phyloP scores from a whole-genome alignment of 164 flowering plant genomes.

The Taxillus chinensis region DNA sequence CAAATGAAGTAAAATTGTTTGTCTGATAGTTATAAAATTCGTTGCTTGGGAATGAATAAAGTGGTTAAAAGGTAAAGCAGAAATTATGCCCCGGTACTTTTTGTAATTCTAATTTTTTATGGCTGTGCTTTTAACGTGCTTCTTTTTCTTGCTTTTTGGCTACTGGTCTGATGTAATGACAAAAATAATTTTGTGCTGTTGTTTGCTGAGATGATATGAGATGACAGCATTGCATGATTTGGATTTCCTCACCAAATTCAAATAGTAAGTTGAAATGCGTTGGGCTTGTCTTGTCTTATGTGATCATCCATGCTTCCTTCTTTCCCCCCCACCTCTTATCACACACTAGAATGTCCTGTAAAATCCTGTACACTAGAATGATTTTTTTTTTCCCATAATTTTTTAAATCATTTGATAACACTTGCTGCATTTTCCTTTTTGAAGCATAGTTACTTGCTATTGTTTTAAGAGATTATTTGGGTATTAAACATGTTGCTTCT shows the following conservation, averaged over 20 bases:
- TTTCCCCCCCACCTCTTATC: not conserved
- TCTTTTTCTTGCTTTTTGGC: constrained; percentile 16
- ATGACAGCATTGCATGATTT: constrained; percentile 12
- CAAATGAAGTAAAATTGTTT: no score
- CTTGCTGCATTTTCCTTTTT: no score
- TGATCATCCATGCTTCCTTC: not conserved
- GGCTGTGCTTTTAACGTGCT: constrained; percentile 21
- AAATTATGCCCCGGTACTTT: constrained; percentile 11
- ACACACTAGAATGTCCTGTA: not conserved
- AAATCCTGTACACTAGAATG: no score
- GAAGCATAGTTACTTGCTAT: not conserved
- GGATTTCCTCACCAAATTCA: not conserved
- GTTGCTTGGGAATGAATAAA: no score
- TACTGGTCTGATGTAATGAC: constrained; percentile 16
- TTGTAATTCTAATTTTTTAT: constrained; percentile 19
- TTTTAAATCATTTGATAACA: no score
- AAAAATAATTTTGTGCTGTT: constrained; percentile 6
- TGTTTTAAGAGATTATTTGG: not conserved
- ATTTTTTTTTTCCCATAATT: no score
- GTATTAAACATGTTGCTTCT: not conserved
- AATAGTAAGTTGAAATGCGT: not conserved
- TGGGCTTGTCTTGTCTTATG: not conserved
- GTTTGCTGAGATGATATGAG: not conserved
- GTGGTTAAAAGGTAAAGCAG: constrained; percentile 1
- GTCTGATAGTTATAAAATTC: no score